Conservation (phyloP, 1,139 yeast species). For the Taphrina communis region DNA sequence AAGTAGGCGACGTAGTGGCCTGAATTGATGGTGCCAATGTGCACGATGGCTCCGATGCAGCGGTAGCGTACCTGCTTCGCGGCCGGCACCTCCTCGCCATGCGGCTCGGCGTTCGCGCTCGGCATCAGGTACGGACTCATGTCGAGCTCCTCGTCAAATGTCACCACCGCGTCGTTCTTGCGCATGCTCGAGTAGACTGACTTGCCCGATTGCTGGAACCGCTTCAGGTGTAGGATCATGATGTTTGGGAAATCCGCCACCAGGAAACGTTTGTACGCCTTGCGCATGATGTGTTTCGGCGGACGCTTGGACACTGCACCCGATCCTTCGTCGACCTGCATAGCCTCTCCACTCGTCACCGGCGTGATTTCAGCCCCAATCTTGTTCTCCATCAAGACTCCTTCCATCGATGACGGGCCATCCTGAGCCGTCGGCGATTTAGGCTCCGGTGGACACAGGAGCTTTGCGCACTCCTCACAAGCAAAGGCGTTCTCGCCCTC, state of each 20-base stretch:
- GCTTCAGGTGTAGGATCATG: slow-evolving; percentile 43
- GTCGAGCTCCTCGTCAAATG: slow-evolving; percentile 41
- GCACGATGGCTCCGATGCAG: slow-evolving; percentile 43
- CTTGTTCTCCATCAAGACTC: background rate
- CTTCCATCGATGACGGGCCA: slow-evolving; percentile 11
- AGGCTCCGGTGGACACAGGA: background rate
- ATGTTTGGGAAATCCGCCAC: slow-evolving; percentile 42
- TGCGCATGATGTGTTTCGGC: slow-evolving; percentile 37
- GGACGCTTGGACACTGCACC: background rate
- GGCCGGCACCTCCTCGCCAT: background rate
- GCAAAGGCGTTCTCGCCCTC: slow-evolving; percentile 43
- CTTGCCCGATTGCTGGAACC: slow-evolving; percentile 42
- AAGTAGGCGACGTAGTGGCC: slow-evolving; percentile 43
- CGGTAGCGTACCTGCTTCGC: slow-evolving; percentile 23
- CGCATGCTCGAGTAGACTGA: slow-evolving; percentile 38
- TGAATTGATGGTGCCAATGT: slow-evolving; percentile 41
- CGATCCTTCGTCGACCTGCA: slow-evolving; percentile 1
- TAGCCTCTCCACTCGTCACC: slow-evolving; percentile 8
- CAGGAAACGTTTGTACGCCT: slow-evolving; percentile 43
- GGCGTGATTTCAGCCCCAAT: background rate
- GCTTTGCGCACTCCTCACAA: slow-evolving; percentile 44
- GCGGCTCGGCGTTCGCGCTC: slow-evolving; percentile 8
- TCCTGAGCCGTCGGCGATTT: background rate
- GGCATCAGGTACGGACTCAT: slow-evolving; percentile 42
- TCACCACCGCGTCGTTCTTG: slow-evolving; percentile 42